phyloP scores from a whole-genome alignment of 2,329 filamentous ascomycete genomes.

The Capronia epimyces region DNA sequence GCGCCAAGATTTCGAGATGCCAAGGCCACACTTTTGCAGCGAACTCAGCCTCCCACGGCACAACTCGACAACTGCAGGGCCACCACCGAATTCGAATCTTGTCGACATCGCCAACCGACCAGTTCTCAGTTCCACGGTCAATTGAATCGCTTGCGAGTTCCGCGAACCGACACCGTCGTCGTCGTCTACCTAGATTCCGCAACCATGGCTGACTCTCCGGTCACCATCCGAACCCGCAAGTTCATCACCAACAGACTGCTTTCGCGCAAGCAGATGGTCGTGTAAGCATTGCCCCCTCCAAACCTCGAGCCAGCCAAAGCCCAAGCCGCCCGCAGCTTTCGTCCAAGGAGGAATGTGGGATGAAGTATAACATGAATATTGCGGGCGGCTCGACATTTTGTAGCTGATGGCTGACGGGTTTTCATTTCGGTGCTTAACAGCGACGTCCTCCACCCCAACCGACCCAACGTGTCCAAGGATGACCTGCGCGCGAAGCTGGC shows the following conservation, averaged over 20 bases:
- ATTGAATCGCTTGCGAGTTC: not conserved
- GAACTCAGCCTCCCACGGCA: slow-evolving; percentile 14
- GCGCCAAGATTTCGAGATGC: slow-evolving; percentile 22
- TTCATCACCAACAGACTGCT: slow-evolving; percentile 99
- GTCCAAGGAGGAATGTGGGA: not conserved
- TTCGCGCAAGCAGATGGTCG: slow-evolving; percentile 98
- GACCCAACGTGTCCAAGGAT: slow-evolving; percentile 97
- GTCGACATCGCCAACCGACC: slow-evolving; percentile 5
- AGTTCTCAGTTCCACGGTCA: slow-evolving; percentile 15
- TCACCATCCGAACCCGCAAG: slow-evolving; percentile 96
- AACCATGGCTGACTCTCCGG: slow-evolving; percentile 79
- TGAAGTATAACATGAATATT: too few relatives aligned
- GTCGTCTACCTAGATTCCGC: slow-evolving; percentile 32
- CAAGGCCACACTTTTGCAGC: slow-evolving; percentile 22
- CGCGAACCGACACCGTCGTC: too few relatives aligned
- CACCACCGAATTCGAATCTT: not conserved
- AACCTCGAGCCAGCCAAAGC: too few relatives aligned
- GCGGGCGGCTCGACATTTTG: too few relatives aligned
- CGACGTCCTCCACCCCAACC: slow-evolving; percentile 98
- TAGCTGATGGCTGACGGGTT: too few relatives aligned
- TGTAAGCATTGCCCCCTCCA: slow-evolving; percentile 61
- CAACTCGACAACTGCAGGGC: not conserved
- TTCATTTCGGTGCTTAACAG: too few relatives aligned
- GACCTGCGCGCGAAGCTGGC: slow-evolving; percentile 94
- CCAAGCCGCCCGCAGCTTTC: too few relatives aligned